Base-by-base conservation (phyloP, 2,329 filamentous ascomycete species). In the Trichoderma arundinaceum region DNA sequence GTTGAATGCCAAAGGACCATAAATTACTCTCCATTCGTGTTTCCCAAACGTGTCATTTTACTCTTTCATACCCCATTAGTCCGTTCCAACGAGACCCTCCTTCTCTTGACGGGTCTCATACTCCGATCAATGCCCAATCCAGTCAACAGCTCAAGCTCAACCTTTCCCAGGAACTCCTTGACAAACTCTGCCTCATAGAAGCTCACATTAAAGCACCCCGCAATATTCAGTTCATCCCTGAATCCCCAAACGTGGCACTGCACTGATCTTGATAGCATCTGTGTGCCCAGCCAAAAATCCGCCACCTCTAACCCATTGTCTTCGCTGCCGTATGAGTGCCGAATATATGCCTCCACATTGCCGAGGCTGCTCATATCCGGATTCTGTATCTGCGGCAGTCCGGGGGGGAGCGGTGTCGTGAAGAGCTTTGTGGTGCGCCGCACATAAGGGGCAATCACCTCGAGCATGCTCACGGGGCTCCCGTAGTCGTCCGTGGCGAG, bases 161-260 rank as follows among this genome's bases (percentile, higher is more conserved):
- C 66, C 28, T 66, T 68, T 9, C 35, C 28, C 13, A 74, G 62
- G 58, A 76, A 70, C 48, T 68, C 66, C 6, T 35, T 48, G 68
- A 76, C 74, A 63, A 72, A 73, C 1, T 48, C 65, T 7, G 38
- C 62, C 1, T 69, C 69, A 41, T 77, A 71, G 64, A 72, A 78
- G 8, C 73, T 69, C 61, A 74, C 71, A 35, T 78, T 77, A 66
- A 74, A 78, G 17, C 74, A 73, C 19, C 69, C 71, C 19, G 72
- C 72, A 35, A 77, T 63, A 39, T 69, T 74, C 59, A 77, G 62
- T 67, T 72, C 69, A 48, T 75, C 71, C 7, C 73, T 68, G 39
- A 78, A 78, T 0, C 73, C 76, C 73, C 73, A 78, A 19, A 76
- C 69, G 69, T 68, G 72, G 66, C 69, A 71, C 68, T 54, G 68